phyloP scores from a whole-genome alignment of 805 yeast species.

The Kuraishia piskuri region DNA sequence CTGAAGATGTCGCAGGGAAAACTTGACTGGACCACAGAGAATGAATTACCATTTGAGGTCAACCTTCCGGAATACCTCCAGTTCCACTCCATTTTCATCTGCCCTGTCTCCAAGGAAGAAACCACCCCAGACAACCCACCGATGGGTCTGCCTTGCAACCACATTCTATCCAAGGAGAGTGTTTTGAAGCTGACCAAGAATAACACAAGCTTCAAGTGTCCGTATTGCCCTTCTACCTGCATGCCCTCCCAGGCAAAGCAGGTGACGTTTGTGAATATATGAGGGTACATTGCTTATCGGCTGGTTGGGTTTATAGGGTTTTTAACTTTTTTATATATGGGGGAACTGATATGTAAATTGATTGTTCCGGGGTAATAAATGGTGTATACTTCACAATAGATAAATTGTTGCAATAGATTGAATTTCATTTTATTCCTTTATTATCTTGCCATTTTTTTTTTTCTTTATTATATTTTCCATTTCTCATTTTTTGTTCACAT shows the following conservation, averaged over 20 bases:
- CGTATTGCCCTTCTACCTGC: conserved; percentile 56
- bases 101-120: conserved; percentile 65
- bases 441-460: neutral
- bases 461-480: too few relatives aligned
- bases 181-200: conserved; percentile 35
- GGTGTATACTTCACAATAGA: too few relatives aligned
- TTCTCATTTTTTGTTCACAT: too few relatives aligned
- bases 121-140: conserved; percentile 56
- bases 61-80: conserved; percentile 42
- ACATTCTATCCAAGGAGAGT: conserved; percentile 49
- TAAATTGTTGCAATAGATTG: too few relatives aligned
- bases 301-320: too few relatives aligned
- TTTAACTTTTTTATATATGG: too few relatives aligned
- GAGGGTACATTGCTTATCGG: too few relatives aligned
- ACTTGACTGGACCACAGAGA: conserved; percentile 45
- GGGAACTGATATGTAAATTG: too few relatives aligned
- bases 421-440: too few relatives aligned
- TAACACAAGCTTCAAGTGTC: conserved; percentile 52
- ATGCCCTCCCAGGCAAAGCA: conserved; percentile 30
- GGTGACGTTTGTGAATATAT: conserved; percentile 32
- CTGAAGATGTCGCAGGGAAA: conserved; percentile 23
- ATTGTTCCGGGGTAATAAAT: too few relatives aligned
- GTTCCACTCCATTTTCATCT: conserved; percentile 60
- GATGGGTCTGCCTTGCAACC: conserved; percentile 51
- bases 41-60: conserved; percentile 58